Evolutionary conservation across 306 rosid genomes (phyloP), one percentile per base, ranked within the genome.

Genomic region (Gillenia trifoliata): DNA sequence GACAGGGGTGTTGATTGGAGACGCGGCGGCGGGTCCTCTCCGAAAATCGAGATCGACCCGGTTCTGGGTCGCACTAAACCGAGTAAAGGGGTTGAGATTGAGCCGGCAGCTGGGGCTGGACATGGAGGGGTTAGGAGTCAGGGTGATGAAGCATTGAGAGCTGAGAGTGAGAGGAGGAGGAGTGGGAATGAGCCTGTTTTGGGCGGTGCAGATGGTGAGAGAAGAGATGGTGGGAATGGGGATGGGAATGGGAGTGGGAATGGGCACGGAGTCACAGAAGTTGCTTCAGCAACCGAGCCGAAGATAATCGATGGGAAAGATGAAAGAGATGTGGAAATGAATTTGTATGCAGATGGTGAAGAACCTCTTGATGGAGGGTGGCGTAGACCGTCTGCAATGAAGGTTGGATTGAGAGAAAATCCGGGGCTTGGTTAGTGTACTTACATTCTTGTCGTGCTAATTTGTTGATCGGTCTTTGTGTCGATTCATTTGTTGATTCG

Each of bases 1-100:
- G 92, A 77, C 68, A 79, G 63, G 36, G 85, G 83, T 78, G 29
- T 62, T 34, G 86, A 73, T 31, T 81, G 76, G 55, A 84, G 84
- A 4, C 82, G 75, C 66, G 82, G 80, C 7, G 94, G 85, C 54
- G 90, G 85, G 75, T 85, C 88, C 26, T 87, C 98, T 49, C 95
- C 96, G 47, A 93, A 85, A 83, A 88, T 90, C 31, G 98, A 93
- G 86, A 93, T 89, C 63, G 95, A 93, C 75, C 96, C 98, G 5
- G 64, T 89, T 78, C 80, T 90, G 69, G 96, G 96, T 23, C 75
- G 91, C 64, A 89, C 92, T 6, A 82, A 76, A 73, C 85, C 86
- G 2, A 76, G 52, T 36, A 70, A 81, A 49, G 87, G 86, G 45
- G 81, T 66, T 71, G 97, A 91, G 87, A 91, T 91, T 74, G 89